A percentile compares a stretch with the other conserved stretches of the same genome.
phyloP scores from a whole-genome alignment of 441 rosid species.

The Euphorbia corollata region DNA sequence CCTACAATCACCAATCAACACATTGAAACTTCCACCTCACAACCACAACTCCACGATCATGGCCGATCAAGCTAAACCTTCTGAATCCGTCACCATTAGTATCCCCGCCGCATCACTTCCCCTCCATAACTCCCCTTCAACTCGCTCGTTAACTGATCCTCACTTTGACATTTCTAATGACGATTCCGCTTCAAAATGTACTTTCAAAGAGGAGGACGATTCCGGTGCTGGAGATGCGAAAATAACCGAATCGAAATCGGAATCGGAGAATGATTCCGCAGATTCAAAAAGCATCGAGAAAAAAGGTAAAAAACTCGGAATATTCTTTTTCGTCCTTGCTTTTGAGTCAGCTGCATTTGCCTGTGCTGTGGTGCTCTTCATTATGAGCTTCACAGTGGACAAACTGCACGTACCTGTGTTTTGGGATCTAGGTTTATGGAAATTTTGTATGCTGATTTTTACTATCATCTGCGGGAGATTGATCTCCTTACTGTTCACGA shows the following conservation, averaged over 20 bases:
- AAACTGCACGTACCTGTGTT: conserved; percentile 23
- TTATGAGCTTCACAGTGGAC: conserved; percentile 44
- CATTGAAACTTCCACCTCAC: too few relatives aligned
- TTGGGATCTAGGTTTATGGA: conserved; percentile 45
- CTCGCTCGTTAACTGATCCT: background rate
- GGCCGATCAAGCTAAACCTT: background rate
- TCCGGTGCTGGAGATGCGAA: background rate
- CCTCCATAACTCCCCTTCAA: conserved; percentile 9
- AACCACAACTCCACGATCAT: background rate
- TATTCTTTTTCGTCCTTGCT: conserved; percentile 19
- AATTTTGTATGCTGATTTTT: conserved; percentile 42
- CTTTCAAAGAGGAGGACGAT: background rate
- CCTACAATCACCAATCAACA: too few relatives aligned
- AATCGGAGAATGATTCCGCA: conserved; percentile 19
- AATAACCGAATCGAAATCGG: background rate
- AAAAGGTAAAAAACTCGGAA: conserved; percentile 27
- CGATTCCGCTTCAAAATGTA: conserved; percentile 12
- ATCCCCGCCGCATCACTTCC: background rate
- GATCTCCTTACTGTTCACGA: conserved; percentile 34
- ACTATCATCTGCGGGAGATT: conserved; percentile 45
- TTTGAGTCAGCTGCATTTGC: conserved; percentile 40
- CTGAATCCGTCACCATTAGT: background rate
- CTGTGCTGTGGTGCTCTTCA: conserved; percentile 31
- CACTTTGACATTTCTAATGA: background rate
- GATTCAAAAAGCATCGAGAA: conserved; percentile 30